These are phyloP conservation scores for Fusarium decemcellulare DNA, from an alignment of 2,329 filamentous ascomycete genomes.

Conservation along the genomic window DNA sequence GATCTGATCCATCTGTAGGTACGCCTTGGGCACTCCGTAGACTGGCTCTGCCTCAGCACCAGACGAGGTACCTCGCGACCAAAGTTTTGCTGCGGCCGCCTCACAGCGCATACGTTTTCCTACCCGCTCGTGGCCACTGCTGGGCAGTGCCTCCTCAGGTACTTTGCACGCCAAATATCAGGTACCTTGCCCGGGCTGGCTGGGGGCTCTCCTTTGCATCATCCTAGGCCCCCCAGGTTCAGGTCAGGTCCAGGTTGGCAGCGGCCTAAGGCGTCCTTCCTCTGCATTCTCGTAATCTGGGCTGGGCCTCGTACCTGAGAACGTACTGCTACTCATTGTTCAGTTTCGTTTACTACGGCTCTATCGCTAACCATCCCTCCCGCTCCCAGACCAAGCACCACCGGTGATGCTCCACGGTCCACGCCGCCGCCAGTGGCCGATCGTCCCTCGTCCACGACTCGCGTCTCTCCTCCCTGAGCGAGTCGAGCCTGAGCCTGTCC, in stretches of 20 bases:
- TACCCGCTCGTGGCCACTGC: not conserved
- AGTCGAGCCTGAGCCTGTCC: conserved; percentile 37
- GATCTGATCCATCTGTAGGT: not conserved
- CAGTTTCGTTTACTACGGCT: conserved; percentile 26
- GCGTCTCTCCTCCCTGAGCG: conserved; percentile 38
- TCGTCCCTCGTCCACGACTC: conserved; percentile 44
- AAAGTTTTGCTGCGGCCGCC: not conserved
- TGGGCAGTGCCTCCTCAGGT: conserved; percentile 16
- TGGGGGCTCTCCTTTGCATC: conserved; percentile 34
- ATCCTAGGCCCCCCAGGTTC: conserved; percentile 34
- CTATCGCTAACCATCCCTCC: conserved; percentile 37
- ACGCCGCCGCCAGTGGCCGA: conserved; percentile 44
- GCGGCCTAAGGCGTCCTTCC: conserved; percentile 37
- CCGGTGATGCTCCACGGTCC: conserved; percentile 47
- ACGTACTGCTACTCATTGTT: conserved; percentile 19
- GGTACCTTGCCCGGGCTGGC: conserved; percentile 21
- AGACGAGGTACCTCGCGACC: not conserved
- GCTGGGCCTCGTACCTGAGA: conserved; percentile 32
- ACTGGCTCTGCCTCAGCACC: not conserved
- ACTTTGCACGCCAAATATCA: conserved; percentile 23
- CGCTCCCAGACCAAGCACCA: conserved; percentile 34
- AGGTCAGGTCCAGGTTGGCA: conserved; percentile 34
- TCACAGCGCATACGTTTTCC: not conserved
- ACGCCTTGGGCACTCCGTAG: not conserved
- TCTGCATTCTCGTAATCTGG: conserved; percentile 38